phyloP scores from a whole-genome alignment of 257 asterid species.

The Hygrophila difformis region DNA sequence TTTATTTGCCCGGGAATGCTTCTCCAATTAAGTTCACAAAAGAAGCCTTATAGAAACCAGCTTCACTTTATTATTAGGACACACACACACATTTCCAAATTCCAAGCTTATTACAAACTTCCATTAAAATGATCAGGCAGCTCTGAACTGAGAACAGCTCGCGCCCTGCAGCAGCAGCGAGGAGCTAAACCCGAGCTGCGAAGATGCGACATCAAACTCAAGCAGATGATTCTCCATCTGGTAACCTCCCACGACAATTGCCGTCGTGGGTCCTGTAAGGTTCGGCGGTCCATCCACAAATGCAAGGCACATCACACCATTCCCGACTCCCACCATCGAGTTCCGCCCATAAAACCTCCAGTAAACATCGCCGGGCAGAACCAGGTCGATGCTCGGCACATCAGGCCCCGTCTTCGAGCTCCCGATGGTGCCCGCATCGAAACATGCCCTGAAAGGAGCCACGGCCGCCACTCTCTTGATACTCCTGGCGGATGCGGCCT shows the following conservation, averaged over 20 bases:
- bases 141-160: constrained; percentile 30
- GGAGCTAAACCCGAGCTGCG: constrained; percentile 30
- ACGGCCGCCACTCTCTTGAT: too few relatives aligned
- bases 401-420: too few relatives aligned
- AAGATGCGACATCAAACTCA: constrained; percentile 32
- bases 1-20: too few relatives aligned
- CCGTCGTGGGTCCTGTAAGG: constrained; percentile 22
- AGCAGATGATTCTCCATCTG: constrained; percentile 45
- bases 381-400: not conserved
- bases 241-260: constrained; percentile 40
- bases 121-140: too few relatives aligned
- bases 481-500: too few relatives aligned
- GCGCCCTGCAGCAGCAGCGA: constrained; percentile 26
- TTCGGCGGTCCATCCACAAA: constrained; percentile 30
- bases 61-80: too few relatives aligned
- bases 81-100: too few relatives aligned
- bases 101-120: too few relatives aligned
- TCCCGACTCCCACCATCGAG: constrained; percentile 28
- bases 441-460: too few relatives aligned
- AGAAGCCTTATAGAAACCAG: too few relatives aligned
- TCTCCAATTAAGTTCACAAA: too few relatives aligned
- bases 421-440: too few relatives aligned
- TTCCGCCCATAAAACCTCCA: constrained; percentile 44
- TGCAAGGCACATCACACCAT: constrained; percentile 32
- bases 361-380: constrained; percentile 12